Percentiles rank a stretch among this genome's conserved stretches.
These are phyloP conservation scores for Fusarium illudens DNA, from an alignment of 2,329 filamentous ascomycete species.

Conservation along the genomic window DNA sequence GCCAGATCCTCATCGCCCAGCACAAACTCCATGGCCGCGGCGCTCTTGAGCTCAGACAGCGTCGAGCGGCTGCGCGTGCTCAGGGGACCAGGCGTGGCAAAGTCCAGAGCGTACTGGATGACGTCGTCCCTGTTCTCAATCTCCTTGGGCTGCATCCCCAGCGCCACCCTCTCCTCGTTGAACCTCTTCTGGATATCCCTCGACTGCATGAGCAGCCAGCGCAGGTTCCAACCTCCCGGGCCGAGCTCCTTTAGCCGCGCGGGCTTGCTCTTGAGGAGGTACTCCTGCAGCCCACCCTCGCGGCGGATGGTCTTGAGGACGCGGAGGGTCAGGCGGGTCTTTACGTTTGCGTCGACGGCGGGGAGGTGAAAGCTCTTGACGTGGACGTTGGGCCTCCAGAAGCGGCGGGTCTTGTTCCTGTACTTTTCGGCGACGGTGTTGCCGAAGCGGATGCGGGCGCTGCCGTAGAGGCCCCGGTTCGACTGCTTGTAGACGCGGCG, in stretches of 20 bases:
- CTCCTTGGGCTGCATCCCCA: conserved; percentile 65
- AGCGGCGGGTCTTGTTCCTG: conserved; percentile 74
- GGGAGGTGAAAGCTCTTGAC: conserved; percentile 73
- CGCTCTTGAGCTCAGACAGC: conserved; percentile 50
- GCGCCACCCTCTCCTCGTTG: conserved; percentile 66
- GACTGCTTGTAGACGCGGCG: conserved; percentile 80
- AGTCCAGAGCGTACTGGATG: conserved; percentile 53
- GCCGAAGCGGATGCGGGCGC: conserved; percentile 76
- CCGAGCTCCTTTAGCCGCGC: conserved; percentile 85
- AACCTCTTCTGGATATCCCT: conserved; percentile 70
- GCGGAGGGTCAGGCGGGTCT: conserved; percentile 73
- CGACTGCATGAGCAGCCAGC: conserved; percentile 91
- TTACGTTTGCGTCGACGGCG: conserved; percentile 68
- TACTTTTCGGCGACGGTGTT: conserved; percentile 78
- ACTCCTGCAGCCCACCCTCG: conserved; percentile 88
- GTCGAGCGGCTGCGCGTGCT: conserved; percentile 49
- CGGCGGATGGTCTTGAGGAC: conserved; percentile 81
- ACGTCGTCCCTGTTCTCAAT: conserved; percentile 50
- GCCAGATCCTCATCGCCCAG: conserved; percentile 53
- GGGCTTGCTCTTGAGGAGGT: conserved; percentile 83
- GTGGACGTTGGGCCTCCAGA: conserved; percentile 80
- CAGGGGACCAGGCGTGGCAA: conserved; percentile 52
- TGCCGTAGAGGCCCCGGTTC: conserved; percentile 77
- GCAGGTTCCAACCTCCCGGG: conserved; percentile 86
- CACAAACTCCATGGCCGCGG: conserved; percentile 53